Conservation (phyloP, 495 filamentous ascomycete genomes). For the Podospora conica region DNA sequence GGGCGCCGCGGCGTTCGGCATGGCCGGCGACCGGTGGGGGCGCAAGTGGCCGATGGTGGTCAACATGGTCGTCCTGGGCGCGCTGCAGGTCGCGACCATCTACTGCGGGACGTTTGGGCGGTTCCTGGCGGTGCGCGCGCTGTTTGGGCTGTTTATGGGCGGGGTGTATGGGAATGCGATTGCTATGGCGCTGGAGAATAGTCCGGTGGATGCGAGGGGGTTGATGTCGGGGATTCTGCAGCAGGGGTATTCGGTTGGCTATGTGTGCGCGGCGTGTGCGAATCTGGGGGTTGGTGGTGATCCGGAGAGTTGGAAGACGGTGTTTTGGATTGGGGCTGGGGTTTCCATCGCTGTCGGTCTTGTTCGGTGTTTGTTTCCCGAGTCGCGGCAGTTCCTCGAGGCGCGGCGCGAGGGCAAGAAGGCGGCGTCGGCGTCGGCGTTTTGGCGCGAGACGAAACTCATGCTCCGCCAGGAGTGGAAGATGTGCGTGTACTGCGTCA, state of each 20-base stretch:
- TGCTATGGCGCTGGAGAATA: constrained; percentile 74
- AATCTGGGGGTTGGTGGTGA: constrained; percentile 59
- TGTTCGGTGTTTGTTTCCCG: constrained; percentile 59
- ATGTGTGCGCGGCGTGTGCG: constrained; percentile 63
- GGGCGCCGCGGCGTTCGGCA: constrained; percentile 64
- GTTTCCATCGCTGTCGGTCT: constrained; percentile 59
- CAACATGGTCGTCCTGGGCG: constrained; percentile 58
- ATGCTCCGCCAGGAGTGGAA: constrained; percentile 66
- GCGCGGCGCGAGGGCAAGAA: constrained; percentile 49
- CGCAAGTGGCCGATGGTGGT: constrained; percentile 75
- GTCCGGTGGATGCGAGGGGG: constrained; percentile 62
- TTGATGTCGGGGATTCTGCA: constrained; percentile 74
- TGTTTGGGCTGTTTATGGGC: constrained; percentile 81
- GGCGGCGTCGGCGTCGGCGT: constrained; percentile 43
- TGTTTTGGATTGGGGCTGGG: constrained; percentile 54
- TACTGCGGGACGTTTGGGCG: constrained; percentile 59
- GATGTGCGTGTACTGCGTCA: constrained; percentile 61
- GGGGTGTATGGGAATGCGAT: constrained; percentile 74
- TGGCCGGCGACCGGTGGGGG: constrained; percentile 68
- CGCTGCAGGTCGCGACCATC: constrained; percentile 67
- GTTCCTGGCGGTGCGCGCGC: constrained; percentile 61
- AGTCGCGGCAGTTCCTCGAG: constrained; percentile 64
- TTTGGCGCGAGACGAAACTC: constrained; percentile 54
- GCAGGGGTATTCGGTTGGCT: constrained; percentile 71
- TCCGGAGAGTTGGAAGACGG: constrained; percentile 54